These are phyloP conservation scores for Pelagophyceae sp. DNA, from an alignment of 352 stramenopile genomes.

Conservation along the genomic window DNA sequence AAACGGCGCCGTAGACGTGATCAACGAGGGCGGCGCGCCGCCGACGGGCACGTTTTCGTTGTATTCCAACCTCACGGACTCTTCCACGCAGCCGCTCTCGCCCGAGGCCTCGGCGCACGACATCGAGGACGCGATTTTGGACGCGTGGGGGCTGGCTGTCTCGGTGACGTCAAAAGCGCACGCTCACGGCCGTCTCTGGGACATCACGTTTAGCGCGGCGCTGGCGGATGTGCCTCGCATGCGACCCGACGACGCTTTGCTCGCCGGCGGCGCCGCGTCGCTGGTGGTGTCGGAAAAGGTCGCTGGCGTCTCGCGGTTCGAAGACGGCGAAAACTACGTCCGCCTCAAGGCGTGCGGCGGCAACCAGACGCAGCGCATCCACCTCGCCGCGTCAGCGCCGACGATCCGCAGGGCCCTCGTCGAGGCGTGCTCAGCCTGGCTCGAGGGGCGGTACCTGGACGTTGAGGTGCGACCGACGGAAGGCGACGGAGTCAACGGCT, in stretches of 20 bases:
- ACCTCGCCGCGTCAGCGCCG: background rate
- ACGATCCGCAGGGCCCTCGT: background rate
- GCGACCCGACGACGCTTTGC: constrained; percentile 31
- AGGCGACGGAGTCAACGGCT: constrained; percentile 26
- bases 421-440: background rate
- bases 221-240: constrained; percentile 32
- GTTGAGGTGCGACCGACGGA: background rate
- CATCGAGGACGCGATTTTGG: constrained; percentile 31
- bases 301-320: background rate
- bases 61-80: constrained; percentile 5
- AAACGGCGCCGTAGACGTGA: background rate
- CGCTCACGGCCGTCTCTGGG: constrained; percentile 20
- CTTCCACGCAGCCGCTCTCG: constrained; percentile 29
- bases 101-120: constrained; percentile 27
- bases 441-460: background rate
- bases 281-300: background rate
- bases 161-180: background rate
- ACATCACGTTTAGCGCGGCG: constrained; percentile 37
- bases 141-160: background rate
- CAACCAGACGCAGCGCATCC: background rate
- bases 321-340: background rate
- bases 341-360: background rate
- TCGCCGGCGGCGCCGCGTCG: constrained; percentile 11
- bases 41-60: background rate
- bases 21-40: background rate